Percentiles rank a stretch among this genome's conserved stretches.
These are phyloP conservation scores for Aschersonia sp. DNA, from an alignment of 2,329 filamentous ascomycete genomes.

Conservation along the genomic window DNA sequence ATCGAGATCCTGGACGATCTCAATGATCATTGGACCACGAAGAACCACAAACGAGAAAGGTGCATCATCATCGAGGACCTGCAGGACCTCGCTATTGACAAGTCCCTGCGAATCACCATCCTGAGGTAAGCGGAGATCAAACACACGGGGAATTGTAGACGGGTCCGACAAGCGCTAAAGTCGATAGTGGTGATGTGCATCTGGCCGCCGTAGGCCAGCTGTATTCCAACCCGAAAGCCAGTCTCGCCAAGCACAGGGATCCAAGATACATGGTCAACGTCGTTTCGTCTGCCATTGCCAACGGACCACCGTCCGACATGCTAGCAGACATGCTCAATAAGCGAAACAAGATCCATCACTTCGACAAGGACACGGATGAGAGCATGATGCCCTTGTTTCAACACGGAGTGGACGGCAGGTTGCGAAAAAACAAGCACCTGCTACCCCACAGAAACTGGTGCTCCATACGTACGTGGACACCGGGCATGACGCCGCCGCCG, in stretches of 20 bases:
- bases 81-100: constrained; percentile 84
- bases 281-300: constrained; percentile 86
- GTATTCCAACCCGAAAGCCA: constrained; percentile 75
- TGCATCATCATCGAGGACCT: constrained; percentile 78
- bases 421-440: constrained; percentile 79
- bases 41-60: constrained; percentile 82
- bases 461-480: constrained; percentile 72
- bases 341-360: constrained; percentile 68
- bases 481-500: constrained; percentile 58
- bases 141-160: background rate
- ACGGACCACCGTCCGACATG: constrained; percentile 74
- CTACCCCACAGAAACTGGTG: constrained; percentile 93
- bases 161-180: background rate
- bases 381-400: constrained; percentile 91
- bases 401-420: constrained; percentile 76
- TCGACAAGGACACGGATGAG: constrained; percentile 71
- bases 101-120: constrained; percentile 82
- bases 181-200: constrained; percentile 71
- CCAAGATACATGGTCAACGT: constrained; percentile 96
- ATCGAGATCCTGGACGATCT: constrained; percentile 85
- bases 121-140: constrained; percentile 38
- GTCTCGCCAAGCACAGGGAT: constrained; percentile 73
- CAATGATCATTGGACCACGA: constrained; percentile 96
- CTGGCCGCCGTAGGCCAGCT: constrained; percentile 87
- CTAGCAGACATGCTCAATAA: constrained; percentile 88